Evolutionary conservation across 768 basidiomycete species (phyloP), one percentile per base, ranked within the genome.

Genomic region (Lentinula boryana): DNA sequence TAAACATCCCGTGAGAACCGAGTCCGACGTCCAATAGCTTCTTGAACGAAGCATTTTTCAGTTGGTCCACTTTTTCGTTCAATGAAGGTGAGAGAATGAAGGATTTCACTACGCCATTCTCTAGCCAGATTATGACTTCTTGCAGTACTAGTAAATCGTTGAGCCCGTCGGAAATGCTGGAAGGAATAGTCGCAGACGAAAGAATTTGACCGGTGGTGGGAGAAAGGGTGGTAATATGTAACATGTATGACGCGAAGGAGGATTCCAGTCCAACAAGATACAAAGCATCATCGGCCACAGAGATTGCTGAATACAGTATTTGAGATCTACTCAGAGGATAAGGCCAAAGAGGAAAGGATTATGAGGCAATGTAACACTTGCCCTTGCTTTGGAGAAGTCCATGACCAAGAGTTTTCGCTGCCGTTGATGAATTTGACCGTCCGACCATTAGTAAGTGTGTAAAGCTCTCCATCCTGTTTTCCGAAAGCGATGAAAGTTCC

Each of bases 351-450:
- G 3, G 16, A 58, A 32, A 23, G 32, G 8, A 8, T 33, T 8
- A 54, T 35, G 31, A 53, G 41, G 40, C n/a, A 52, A 38, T 48
- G 41, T 1, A 5, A 16, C 23, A 74, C 84, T 64, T 67, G 92
- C 91, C 78, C 80, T 53, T 86, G 80, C 67, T 90, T 88, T 13
- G 78, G 76, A 23, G 86, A 79, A n/a, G 77, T 78, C 88, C 91
- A 94, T 1, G 72, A 76, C 94, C 93, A 96, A 27, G 74, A 69
- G 1, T 75, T 71, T 8, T 81, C 75, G 1, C 91, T 91, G 0
- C 78, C 80, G 27, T 56, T 67, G 13, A 95, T 63, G 32, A 76
- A 76, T 8, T 74, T 79, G 7, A 94, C 76, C 0, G 77, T 78
- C 66, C 84, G 76, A 4, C 85, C 89, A 64, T 89, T 84, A 0